Conservation (phyloP, 2,329 filamentous ascomycete species). For the Colletotrichum magnum region DNA sequence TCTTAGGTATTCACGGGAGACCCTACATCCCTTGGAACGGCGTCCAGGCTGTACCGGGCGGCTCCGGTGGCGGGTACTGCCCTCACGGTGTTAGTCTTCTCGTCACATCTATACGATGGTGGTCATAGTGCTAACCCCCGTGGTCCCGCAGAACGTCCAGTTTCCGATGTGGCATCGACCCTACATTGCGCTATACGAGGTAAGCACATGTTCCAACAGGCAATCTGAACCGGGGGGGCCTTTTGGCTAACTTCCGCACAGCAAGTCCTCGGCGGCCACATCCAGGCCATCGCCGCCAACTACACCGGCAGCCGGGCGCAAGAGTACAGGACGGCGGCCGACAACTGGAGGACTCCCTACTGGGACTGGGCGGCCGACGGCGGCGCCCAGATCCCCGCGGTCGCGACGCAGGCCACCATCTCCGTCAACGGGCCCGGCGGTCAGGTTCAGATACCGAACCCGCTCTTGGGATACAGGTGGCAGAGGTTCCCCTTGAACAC, state of each 20-base stretch:
- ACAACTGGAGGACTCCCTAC: constrained; percentile 62
- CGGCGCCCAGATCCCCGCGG: constrained; percentile 55
- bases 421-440: constrained; percentile 52
- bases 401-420: constrained; percentile 53
- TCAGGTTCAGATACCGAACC: constrained; percentile 14
- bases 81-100: constrained; percentile 36
- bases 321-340: constrained; percentile 60
- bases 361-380: constrained; percentile 66
- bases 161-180: constrained; percentile 71
- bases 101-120: neutral
- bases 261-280: constrained; percentile 66
- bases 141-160: constrained; percentile 50
- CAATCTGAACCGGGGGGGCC: neutral
- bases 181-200: constrained; percentile 68
- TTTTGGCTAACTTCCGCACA: constrained; percentile 44
- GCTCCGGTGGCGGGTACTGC: constrained; percentile 43
- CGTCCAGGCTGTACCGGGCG: constrained; percentile 6
- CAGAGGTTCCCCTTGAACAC: constrained; percentile 41
- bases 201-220: constrained; percentile 46
- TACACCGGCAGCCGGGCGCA: constrained; percentile 55
- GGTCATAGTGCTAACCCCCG: neutral
- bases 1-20: constrained; percentile 56
- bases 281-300: constrained; percentile 59
- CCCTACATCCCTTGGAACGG: constrained; percentile 59
- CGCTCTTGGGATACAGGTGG: constrained; percentile 19